Conservation (phyloP, 768 basidiomycete genomes). For the Chalciporus chontae region DNA sequence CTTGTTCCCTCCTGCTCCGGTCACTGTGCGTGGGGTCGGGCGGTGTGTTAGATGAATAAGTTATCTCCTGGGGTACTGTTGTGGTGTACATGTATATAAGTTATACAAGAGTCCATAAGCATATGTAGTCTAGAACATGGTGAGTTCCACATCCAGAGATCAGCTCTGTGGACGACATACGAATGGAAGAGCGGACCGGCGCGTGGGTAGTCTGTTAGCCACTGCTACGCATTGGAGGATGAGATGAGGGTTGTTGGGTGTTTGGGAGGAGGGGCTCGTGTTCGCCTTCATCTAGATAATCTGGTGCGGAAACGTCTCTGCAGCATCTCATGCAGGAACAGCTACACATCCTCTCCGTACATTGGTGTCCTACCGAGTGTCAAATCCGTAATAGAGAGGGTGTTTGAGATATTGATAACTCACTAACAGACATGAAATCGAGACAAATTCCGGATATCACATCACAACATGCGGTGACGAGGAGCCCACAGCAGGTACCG, state of each 20-base stretch:
- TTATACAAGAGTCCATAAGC: constrained; percentile 4
- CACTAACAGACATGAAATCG: constrained; percentile 24
- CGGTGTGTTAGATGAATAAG: not conserved
- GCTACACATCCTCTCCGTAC: constrained; percentile 24
- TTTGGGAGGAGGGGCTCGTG: constrained; percentile 18
- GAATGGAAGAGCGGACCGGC: not conserved
- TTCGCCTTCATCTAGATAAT: constrained; percentile 15
- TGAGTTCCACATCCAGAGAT: not conserved
- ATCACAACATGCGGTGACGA: constrained; percentile 18
- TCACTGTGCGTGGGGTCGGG: no score
- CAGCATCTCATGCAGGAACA: constrained; percentile 14
- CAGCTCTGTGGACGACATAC: not conserved
- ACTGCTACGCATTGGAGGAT: constrained; percentile 23
- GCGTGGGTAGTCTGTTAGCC: not conserved
- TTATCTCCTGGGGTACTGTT: not conserved
- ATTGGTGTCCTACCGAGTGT: constrained; percentile 16
- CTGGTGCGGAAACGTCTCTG: not conserved
- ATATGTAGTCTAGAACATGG: not conserved
- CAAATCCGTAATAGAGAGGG: no score
- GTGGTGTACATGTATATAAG: not conserved
- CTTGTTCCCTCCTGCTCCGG: no score
- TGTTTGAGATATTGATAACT: not conserved
- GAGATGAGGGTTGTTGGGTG: constrained; percentile 19
- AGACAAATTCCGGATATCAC: constrained; percentile 20
- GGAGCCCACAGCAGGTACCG: constrained; percentile 20